Evolutionary conservation across 2,329 filamentous ascomycete genomes (phyloP), one percentile per base, ranked within the genome.

Genomic region (Thermoascus crustaceus): DNA sequence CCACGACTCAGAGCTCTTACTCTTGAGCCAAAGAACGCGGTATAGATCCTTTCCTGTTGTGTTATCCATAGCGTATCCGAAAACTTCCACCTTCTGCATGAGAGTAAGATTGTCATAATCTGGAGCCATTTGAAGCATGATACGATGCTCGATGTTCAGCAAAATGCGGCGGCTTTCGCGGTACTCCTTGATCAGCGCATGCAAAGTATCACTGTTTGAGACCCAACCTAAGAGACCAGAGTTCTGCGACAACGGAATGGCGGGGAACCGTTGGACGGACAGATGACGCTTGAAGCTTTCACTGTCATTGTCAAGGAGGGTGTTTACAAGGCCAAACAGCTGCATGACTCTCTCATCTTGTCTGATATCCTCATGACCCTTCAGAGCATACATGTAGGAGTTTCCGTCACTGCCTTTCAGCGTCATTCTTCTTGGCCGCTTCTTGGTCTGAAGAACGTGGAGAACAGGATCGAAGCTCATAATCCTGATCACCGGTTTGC

Each of bases 341-440:
- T 99, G 91, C 93, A 98, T 99, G 48, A 98, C 91, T 64, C 93
- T 82, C 64, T 99, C 91, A 55, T 99, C 91, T 63, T 99, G 91
- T 40, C 91, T 82, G 46, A 98, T 95, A 68, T 99, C 91, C 65
- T 99, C 91, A 53, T 98, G 93, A n/a, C 91, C 91, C 69, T 99
- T 99, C 51, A 98, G 76, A 39, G 85, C 65, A 66, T 94, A 96
- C 32, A 85, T 82, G 58, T 95, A 95, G 3, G 78, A 76, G 42
- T 75, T 77, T 39, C 91, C 91, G 56, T 98, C 89, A 53, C 85
- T 94, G 42, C 89, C 93, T 53, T 80, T 80, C 52, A 91, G 76
- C 40, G 81, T 86, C 50, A 96, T 75, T 61, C 94, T 94, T 46
- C 91, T 76, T 6, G 91, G 91, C 31, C 89, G 78, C 61, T 99